phyloP scores from a whole-genome alignment of 2,329 filamentous ascomycete species.

The Ascochyta lentis region DNA sequence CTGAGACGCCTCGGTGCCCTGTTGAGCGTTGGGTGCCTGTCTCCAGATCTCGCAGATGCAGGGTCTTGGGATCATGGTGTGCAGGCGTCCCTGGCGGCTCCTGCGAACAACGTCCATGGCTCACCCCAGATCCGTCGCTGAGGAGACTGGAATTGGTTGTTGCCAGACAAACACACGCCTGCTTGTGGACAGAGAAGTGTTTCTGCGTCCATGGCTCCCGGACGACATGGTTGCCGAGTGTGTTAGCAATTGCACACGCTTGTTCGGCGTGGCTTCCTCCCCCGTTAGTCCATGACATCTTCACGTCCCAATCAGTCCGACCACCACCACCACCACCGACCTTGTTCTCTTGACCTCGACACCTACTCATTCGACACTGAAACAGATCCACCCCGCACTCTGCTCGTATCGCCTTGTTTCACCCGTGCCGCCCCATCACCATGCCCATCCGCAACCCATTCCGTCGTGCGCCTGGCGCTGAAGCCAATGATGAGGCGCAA shows the following conservation, averaged over 20 bases:
- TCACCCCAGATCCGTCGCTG: constrained; percentile 2
- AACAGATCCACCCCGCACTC: constrained; percentile 19
- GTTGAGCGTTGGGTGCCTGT: constrained; percentile 30
- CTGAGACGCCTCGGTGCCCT: constrained; percentile 21
- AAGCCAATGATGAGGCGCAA: constrained; percentile 41
- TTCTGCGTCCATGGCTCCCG: constrained; percentile 1
- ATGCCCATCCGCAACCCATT: constrained; percentile 54
- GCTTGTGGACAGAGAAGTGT: constrained; percentile 1
- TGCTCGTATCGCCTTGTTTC: constrained; percentile 24
- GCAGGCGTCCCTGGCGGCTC: constrained; percentile 2
- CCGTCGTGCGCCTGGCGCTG: constrained; percentile 44
- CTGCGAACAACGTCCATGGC: constrained; percentile 1
- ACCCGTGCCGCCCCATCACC: constrained; percentile 19
- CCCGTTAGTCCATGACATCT: constrained; percentile 16
- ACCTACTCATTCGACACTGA: constrained; percentile 26
- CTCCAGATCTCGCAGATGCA: constrained; percentile 32
- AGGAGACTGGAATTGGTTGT: background rate
- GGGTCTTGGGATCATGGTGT: constrained; percentile 22
- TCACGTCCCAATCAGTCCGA: constrained; percentile 13
- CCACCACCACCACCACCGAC: constrained; percentile 7
- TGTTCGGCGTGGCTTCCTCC: constrained; percentile 14
- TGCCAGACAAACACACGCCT: constrained; percentile 2
- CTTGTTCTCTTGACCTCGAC: constrained; percentile 19
- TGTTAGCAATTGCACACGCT: background rate
- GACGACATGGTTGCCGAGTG: constrained; percentile 15